Conservation (phyloP, 352 stramenopile genomes). For the Saprolegnia diclina region DNA sequence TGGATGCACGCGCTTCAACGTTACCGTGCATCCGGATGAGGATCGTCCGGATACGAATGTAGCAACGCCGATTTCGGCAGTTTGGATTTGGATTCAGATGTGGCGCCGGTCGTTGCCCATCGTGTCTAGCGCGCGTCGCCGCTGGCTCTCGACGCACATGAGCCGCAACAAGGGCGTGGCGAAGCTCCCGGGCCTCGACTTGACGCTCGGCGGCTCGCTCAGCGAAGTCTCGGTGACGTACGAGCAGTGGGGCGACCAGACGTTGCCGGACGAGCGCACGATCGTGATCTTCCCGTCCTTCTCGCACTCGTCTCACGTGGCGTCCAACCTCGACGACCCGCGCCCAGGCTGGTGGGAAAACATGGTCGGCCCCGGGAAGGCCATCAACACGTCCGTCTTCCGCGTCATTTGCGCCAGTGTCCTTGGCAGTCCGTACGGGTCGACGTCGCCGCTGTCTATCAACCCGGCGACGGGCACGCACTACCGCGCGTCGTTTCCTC, state of each 20-base stretch:
- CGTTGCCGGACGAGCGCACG: conserved; percentile 58
- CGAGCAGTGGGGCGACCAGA: conserved; percentile 46
- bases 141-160: background rate
- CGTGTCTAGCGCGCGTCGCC: no score
- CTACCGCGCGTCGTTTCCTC: conserved; percentile 70
- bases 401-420: conserved; percentile 80
- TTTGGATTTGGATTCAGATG: background rate
- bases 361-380: conserved; percentile 79
- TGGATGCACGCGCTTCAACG: no score
- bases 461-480: conserved; percentile 56
- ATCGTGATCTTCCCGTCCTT: conserved; percentile 82
- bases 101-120: background rate
- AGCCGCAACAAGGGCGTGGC: conserved; percentile 19
- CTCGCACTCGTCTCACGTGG: conserved; percentile 79
- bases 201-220: conserved; percentile 19
- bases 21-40: no score
- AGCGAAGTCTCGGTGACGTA: conserved; percentile 20
- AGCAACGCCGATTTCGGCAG: no score
- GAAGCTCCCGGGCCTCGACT: conserved; percentile 5
- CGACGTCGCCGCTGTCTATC: conserved; percentile 60
- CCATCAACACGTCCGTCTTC: conserved; percentile 86
- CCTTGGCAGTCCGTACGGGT: conserved; percentile 79
- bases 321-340: conserved; percentile 72
- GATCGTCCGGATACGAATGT: no score
- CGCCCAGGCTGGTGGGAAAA: conserved; percentile 84